Conservation (phyloP, 331 rosid genomes). For the Acacia concinna region DNA sequence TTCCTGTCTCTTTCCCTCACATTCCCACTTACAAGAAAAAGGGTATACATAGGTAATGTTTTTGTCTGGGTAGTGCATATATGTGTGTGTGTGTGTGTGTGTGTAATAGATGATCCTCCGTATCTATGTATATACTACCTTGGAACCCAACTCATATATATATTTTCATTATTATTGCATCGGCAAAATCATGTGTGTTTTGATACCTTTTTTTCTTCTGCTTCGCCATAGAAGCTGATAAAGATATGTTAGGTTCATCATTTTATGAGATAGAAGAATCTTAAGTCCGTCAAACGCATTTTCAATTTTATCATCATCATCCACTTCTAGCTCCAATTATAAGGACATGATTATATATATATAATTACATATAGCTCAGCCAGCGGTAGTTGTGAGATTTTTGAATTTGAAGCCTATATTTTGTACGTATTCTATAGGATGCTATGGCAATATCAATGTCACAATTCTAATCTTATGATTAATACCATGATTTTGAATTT, state of each 20-base stretch:
- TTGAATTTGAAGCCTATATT: not conserved
- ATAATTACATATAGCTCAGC: not conserved
- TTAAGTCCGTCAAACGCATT: not conserved
- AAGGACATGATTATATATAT: not conserved
- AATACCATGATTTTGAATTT: not conserved
- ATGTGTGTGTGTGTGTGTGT: too few relatives aligned
- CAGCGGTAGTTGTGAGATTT: not conserved
- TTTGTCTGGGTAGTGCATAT: not conserved
- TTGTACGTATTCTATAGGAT: not conserved
- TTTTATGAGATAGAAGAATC: constrained; percentile 3
- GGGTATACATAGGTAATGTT: not conserved
- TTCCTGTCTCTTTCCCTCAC: constrained; percentile 9
- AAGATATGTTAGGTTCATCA: not conserved
- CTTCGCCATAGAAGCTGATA: not conserved
- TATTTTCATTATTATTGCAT: not conserved
- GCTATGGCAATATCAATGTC: not conserved
- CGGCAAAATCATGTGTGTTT: not conserved
- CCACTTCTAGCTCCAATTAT: not conserved
- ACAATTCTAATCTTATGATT: not conserved
- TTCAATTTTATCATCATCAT: not conserved
- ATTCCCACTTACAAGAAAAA: constrained; percentile 31
- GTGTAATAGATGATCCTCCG: not conserved
- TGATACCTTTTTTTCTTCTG: not conserved
- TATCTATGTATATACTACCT: not conserved
- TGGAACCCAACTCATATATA: not conserved